These are phyloP conservation scores for Pyrenophora teres DNA, from an alignment of 2,329 filamentous ascomycete genomes.

Conservation along the genomic window DNA sequence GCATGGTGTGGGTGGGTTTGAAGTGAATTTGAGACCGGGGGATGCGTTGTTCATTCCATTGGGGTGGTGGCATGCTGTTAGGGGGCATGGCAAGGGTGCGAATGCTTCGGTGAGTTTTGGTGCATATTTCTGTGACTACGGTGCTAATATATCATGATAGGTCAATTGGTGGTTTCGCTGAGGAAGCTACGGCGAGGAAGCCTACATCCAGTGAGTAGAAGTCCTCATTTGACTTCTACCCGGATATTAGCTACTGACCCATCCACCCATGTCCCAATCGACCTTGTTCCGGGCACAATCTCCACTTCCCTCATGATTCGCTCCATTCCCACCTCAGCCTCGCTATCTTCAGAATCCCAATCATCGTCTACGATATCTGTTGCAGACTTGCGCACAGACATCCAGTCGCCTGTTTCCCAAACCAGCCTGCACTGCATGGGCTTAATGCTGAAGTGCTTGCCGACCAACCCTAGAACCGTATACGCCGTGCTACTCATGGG, in stretches of 20 bases:
- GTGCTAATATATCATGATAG: constrained; percentile 42
- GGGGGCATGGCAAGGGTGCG: constrained; percentile 62
- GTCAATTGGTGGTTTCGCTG: constrained; percentile 83
- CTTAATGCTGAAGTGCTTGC: constrained; percentile 67
- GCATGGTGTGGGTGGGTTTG: constrained; percentile 26
- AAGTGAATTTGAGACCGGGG: constrained; percentile 61
- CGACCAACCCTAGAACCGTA: constrained; percentile 76
- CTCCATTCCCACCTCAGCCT: constrained; percentile 63
- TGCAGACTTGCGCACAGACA: constrained; percentile 68
- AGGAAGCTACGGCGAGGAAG: constrained; percentile 19
- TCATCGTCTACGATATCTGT: constrained; percentile 61
- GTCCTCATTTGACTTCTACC: constrained; percentile 59
- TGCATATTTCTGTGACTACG: not conserved
- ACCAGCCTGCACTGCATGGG: constrained; percentile 70
- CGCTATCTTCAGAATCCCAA: constrained; percentile 51
- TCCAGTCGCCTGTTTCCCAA: constrained; percentile 92
- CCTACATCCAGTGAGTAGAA: no score
- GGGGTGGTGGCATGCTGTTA: constrained; percentile 87
- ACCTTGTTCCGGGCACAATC: constrained; percentile 76
- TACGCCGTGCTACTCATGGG: constrained; percentile 83
- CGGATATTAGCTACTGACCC: constrained; percentile 71
- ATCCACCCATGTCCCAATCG: constrained; percentile 83
- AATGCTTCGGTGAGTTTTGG: constrained; percentile 58
- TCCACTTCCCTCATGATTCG: constrained; percentile 81
- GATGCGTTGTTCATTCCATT: constrained; percentile 79